Evolutionary conservation across 2,329 filamentous ascomycete species (phyloP).

Genomic region (Xylaria digitata): DNA sequence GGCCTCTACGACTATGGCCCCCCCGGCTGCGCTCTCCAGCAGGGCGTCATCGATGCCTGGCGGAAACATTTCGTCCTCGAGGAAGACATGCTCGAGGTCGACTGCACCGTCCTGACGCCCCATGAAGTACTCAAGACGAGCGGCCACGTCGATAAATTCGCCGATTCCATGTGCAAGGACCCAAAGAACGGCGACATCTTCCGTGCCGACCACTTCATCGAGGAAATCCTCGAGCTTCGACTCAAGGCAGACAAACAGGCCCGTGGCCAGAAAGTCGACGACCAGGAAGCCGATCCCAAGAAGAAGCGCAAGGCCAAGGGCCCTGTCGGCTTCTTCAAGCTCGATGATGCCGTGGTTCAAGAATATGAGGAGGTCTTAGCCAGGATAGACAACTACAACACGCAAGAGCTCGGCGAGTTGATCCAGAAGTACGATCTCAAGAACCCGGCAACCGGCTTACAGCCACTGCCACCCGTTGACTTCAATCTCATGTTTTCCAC

Average conservation of each 20-base stretch:
- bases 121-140: slow-evolving; percentile 94
- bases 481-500: slow-evolving; percentile 97
- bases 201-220: slow-evolving; percentile 94
- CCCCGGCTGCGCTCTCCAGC: slow-evolving; percentile 85
- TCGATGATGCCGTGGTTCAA: slow-evolving; percentile 85
- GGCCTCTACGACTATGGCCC: slow-evolving; percentile 96
- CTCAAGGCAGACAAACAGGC: slow-evolving; percentile 94
- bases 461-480: slow-evolving; percentile 82
- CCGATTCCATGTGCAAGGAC: slow-evolving; percentile 99
- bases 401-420: slow-evolving; percentile 84
- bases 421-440: slow-evolving; percentile 93
- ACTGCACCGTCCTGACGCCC: slow-evolving; percentile 93
- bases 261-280: slow-evolving; percentile 82
- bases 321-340: slow-evolving; percentile 80
- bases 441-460: slow-evolving; percentile 83
- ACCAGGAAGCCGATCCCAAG: slow-evolving; percentile 75
- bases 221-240: slow-evolving; percentile 88
- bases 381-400: slow-evolving; percentile 94
- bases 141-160: slow-evolving; percentile 97
- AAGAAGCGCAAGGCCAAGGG: slow-evolving; percentile 92
- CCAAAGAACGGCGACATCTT: slow-evolving; percentile 97
- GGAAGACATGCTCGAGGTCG: slow-evolving; percentile 95
- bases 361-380: slow-evolving; percentile 94
- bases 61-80: slow-evolving; percentile 92
- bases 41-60: slow-evolving; percentile 90